Evolutionary conservation across 2,329 filamentous ascomycete species (phyloP), one percentile per base, ranked within the genome.

Genomic region (Penicillium nordicum): DNA sequence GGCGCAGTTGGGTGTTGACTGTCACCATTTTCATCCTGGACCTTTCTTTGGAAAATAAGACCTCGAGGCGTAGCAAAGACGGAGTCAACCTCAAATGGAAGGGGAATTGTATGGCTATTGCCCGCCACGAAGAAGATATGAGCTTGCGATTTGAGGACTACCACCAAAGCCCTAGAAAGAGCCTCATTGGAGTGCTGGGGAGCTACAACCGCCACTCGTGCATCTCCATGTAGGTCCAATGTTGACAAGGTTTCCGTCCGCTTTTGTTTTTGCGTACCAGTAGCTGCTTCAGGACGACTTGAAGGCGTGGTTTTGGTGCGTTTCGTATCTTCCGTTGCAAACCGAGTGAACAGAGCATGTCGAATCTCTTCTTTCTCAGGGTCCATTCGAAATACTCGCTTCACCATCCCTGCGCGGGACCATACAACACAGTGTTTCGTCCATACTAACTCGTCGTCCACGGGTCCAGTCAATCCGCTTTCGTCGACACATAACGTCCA

Each of bases 51-150:
- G 55, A 99, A 84, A 21, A 99, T 82, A 48, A 97, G 82, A 27
- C 94, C 94, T 32, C 85, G 81, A 6, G 92, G 89, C 12, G 90
- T 89, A 36, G 93, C 86, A 72, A 92, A 90, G 30, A 90, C 92
- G 51, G 85, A 85, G 69, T 96, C 91, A 41, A 97, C 89, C 75
- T 97, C 92, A 69, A 99, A 99, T 1, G 93, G 93, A 69, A 99
- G 85, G 71, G 96, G 91, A 46, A 97, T 82, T 57, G 96, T 85
- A 80, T 99, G 90, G 69, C 85, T 94, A 34, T 90, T 87, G 21
- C 93, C 93, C 2, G 89, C 85, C 37, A 97, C 82, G 71, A 95
- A 97, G 79, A 92, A 95, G 62, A 99, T 85, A 70, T 97, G 93
- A 23, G 90, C 92, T 70, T 97, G 93, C 0, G 90, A 92, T 74